These are phyloP conservation scores for Naganishia sp. DNA, from an alignment of 1,284 basidiomycete species.

Conservation along the genomic window DNA sequence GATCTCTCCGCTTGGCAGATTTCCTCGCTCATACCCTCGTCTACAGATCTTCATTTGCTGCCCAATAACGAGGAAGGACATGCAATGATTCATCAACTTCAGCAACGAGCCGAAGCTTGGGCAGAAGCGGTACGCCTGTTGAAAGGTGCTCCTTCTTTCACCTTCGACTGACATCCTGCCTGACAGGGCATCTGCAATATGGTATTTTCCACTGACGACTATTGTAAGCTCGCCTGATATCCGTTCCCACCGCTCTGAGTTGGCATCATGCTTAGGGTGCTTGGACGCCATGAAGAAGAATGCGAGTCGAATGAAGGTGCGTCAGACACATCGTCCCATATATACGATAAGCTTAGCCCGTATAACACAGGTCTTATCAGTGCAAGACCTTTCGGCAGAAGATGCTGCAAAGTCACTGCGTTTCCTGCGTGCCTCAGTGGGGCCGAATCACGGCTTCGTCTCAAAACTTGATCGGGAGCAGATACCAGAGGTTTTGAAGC, in stretches of 20 bases:
- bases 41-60: slow-evolving; percentile 66
- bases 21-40: not conserved
- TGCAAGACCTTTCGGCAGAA: slow-evolving; percentile 66
- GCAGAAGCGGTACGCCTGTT: slow-evolving; percentile 67
- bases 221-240: slow-evolving; percentile 56
- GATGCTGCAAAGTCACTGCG: slow-evolving; percentile 66
- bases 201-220: slow-evolving; percentile 78
- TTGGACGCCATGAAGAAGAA: slow-evolving; percentile 59
- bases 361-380: slow-evolving; percentile 63
- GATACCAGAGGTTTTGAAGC: slow-evolving; percentile 60
- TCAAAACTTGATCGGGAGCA: slow-evolving; percentile 48
- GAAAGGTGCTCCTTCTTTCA: not conserved
- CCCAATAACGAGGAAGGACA: slow-evolving; percentile 75
- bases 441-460: slow-evolving; percentile 26
- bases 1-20: not conserved
- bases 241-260: slow-evolving; percentile 54
- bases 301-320: slow-evolving; percentile 70
- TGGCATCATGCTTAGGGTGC: slow-evolving; percentile 33
- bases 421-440: slow-evolving; percentile 57
- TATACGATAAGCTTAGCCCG: not conserved
- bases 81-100: slow-evolving; percentile 74
- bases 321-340: slow-evolving; percentile 34
- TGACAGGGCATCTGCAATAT: slow-evolving; percentile 68
- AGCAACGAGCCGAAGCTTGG: slow-evolving; percentile 82
- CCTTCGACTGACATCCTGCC: slow-evolving; percentile 23